These are phyloP conservation scores for Pseudonitzschia pungens DNA, from an alignment of 108 stramenopile species.

Conservation along the genomic window DNA sequence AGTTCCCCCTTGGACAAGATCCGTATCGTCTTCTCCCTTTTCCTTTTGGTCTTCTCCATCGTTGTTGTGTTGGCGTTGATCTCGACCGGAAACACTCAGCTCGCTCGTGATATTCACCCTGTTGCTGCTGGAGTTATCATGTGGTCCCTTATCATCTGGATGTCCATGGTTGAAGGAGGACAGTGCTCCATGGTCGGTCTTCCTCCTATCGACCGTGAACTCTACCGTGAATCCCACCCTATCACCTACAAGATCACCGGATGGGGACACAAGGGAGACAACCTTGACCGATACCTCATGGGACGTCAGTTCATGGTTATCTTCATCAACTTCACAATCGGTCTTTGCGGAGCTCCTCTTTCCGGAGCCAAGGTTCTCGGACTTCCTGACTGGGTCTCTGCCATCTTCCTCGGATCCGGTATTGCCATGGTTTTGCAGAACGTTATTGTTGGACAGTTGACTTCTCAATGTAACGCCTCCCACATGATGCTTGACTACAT, in stretches of 20 bases:
- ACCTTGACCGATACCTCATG: constrained; percentile 82
- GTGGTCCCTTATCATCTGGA: constrained; percentile 55
- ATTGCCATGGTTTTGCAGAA: constrained; percentile 68
- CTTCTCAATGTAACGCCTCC: constrained; percentile 50
- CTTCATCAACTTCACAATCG: constrained; percentile 65
- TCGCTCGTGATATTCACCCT: constrained; percentile 55
- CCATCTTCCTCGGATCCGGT: constrained; percentile 76
- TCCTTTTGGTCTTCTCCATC: constrained; percentile 59
- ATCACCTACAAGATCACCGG: constrained; percentile 58
- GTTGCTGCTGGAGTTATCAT: constrained; percentile 49
- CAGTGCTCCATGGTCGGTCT: constrained; percentile 81
- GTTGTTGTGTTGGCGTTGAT: constrained; percentile 60
- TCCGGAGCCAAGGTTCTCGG: constrained; percentile 52
- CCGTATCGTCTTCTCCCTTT: constrained; percentile 34
- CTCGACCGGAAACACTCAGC: constrained; percentile 58
- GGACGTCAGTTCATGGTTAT: constrained; percentile 89
- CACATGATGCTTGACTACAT: constrained; percentile 83
- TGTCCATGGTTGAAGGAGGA: constrained; percentile 77
- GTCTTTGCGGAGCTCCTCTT: constrained; percentile 66
- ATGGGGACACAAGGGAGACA: constrained; percentile 74
- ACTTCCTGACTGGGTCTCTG: constrained; percentile 50
- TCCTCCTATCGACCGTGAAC: constrained; percentile 56
- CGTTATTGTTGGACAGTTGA: constrained; percentile 65
- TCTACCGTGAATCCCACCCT: constrained; percentile 73
- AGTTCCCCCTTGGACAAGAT: constrained; percentile 7